Base-by-base conservation (phyloP, 345 rosid genomes). In the Salix viminalis region DNA sequence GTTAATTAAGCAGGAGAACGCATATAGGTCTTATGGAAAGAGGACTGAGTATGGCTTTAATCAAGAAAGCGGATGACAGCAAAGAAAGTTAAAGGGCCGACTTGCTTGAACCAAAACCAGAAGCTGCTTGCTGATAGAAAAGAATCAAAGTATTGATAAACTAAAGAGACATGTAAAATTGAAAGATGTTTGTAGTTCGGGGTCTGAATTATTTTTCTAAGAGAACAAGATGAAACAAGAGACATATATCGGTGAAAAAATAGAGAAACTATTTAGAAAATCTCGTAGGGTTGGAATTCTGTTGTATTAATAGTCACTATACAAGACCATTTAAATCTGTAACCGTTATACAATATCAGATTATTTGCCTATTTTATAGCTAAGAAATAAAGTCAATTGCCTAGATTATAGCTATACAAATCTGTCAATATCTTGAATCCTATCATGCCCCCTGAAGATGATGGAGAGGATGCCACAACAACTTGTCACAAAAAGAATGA, bases 1-100 rank as follows among this genome's bases (percentile, higher is more conserved):
- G 67, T 68, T 75, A 5, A 67, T 67, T 26, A 64, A 52, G 19
- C 67, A 75, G 84, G 82, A 77, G 68, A 34, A 62, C 14, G 23
- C 32, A 36, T 39, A 21, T 39, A 42, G 13, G 70, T 21, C 28
- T 24, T 42, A 24, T 71, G 24, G 36, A 26, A 62, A 10, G 19
- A 76, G 65, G 37, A 10, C 19, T 4, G 65, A 32, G 41, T n/a
- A 21, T 34, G n/a, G 14, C 2, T 10, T 68, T 34, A 23, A 13
- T 58, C 3, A 14, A 2, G 21, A 58, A 39, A 58, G 72, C 6
- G 64, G 41, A 23, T 62, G 62, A 24, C 14, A 71, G 30, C 32
- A 62, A 48, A 77, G 28, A 50, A 70, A 74, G 65, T 41, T 67
- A 61, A 30, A 26, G 4, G 67, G 23, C 42, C 41, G 56, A 41